A percentile compares a stretch with the other conserved stretches of the same genome.
Evolutionary conservation across 352 stramenopile species (phyloP).

Genomic region (Blastocystis hominis): DNA sequence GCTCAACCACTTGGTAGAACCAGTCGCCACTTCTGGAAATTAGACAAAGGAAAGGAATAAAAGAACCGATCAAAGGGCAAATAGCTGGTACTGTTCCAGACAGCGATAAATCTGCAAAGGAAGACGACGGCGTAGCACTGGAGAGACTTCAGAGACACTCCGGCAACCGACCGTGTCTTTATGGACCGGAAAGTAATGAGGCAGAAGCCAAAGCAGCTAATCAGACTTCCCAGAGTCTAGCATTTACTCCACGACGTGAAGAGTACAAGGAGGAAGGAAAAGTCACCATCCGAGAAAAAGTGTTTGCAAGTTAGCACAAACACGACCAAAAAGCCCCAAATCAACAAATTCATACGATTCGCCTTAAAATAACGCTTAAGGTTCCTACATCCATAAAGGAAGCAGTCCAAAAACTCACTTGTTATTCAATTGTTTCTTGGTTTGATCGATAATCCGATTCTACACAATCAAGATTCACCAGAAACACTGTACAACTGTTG

Average conservation of each 20-base stretch:
- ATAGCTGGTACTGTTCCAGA: conserved; percentile 76
- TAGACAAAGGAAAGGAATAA: background rate
- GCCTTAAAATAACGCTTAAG: conserved; percentile 64
- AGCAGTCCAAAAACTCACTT: background rate
- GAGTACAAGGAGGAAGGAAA: conserved; percentile 89
- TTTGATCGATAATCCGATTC: conserved; percentile 21
- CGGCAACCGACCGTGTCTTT: conserved; percentile 70
- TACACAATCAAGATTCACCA: background rate
- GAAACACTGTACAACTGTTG: background rate
- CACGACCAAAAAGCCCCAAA: conserved; percentile 87
- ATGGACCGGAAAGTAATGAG: conserved; percentile 78
- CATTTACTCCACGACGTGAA: background rate
- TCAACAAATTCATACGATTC: conserved; percentile 85
- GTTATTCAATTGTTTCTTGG: conserved; percentile 3
- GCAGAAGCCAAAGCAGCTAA: conserved; percentile 73
- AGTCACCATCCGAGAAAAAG: conserved; percentile 89
- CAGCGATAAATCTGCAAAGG: conserved; percentile 74
- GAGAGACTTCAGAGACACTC: conserved; percentile 75
- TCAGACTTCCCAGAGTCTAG: conserved; percentile 75
- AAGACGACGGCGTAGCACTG: conserved; percentile 78
- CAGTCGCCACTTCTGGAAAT: conserved; percentile 71
- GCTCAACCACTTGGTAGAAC: conserved; percentile 76
- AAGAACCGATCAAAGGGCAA: conserved; percentile 69
- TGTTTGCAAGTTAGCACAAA: conserved; percentile 86
- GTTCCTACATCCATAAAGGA: background rate